Base-by-base conservation (phyloP, 257 asterid species). In the Asclepias syriaca region DNA sequence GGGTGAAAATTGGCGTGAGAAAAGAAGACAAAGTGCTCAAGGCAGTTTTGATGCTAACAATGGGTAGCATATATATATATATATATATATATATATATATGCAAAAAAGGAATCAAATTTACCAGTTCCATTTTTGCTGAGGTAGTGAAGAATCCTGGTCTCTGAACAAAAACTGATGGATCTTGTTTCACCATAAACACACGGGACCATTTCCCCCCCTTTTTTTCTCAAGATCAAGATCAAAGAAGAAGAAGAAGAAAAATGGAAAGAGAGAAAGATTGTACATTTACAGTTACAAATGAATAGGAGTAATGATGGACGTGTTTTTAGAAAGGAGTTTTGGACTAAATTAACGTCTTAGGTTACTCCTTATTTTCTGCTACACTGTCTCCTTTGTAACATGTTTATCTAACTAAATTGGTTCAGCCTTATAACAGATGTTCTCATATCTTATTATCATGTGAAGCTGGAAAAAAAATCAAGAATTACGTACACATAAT, bases 1-100 rank as follows among this genome's bases (percentile, higher is more conserved):
- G 99, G 99, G 99, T 4, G 98, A 94, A 48, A 94, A 94, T 75
- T 89, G 90, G 96, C 81, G 97, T 34, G 95, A 93, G 57, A 88
- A 94, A 72, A 84, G 95, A 65, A 83, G 92, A 21, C 96, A 93
- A 73, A 87, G 73, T 74, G 91, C 83, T 37, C 85, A 79, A 64
- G 90, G 92, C 57, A 85, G 86, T 81, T 87, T 85, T 69, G 96
- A 87, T 60, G 91, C 79, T 60, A 84, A 75, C 69, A 89, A 82
- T 14, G 85, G 89, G 73, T 85, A 82, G 84, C 13, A n/a, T 43
- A 43, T 1, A 43, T 11, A 43, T 0, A 43, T 43, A 43, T 1
- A 43, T 1, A 40, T 9, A 5, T 6, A 32, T n/a, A 32, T 22
- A 2, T 2, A 34, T 34, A 34, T 29, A 29, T 29, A 34, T 34